These are phyloP conservation scores for Tardiomyces digboiensis DNA, from an alignment of 1,139 yeast genomes.

Conservation along the genomic window DNA sequence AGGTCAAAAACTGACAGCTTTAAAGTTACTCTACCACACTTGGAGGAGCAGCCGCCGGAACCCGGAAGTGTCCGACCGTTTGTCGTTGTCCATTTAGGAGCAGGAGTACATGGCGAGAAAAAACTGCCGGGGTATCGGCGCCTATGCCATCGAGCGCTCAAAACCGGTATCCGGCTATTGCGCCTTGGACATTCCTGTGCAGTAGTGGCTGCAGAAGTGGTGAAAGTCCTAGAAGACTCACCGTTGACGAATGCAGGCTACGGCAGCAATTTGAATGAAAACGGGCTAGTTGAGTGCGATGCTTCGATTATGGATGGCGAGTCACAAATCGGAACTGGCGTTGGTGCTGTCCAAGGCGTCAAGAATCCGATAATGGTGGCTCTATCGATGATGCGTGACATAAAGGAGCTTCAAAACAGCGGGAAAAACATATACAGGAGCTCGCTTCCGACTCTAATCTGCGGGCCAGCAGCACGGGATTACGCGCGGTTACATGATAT, in stretches of 20 bases:
- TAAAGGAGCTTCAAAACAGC: too few species aligned
- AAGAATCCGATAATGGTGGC: not conserved
- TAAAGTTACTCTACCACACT: too few species aligned
- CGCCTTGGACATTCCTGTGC: constrained; percentile 7
- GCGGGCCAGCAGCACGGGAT: not conserved
- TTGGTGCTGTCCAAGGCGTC: constrained; percentile 20
- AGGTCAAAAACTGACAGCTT: too few species aligned
- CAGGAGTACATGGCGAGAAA: constrained; percentile 22
- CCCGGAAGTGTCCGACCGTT: too few species aligned
- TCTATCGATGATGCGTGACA: not conserved
- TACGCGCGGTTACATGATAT: not conserved
- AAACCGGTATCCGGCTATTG: constrained; percentile 15
- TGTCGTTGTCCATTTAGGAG: constrained; percentile 27
- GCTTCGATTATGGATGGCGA: constrained; percentile 22
- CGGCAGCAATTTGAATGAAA: constrained; percentile 39
- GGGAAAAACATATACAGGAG: not conserved
- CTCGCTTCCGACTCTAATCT: not conserved
- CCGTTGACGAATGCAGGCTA: constrained; percentile 43
- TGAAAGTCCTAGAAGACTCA: constrained; percentile 33
- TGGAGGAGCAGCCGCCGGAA: too few species aligned
- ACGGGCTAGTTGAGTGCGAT: constrained; percentile 43
- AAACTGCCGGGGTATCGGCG: constrained; percentile 11
- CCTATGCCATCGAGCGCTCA: constrained; percentile 14
- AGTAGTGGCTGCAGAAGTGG: constrained; percentile 17
- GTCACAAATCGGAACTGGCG: constrained; percentile 12